These are phyloP conservation scores for Irpex lacteus DNA, from an alignment of 1,284 basidiomycete species.

Conservation along the genomic window DNA sequence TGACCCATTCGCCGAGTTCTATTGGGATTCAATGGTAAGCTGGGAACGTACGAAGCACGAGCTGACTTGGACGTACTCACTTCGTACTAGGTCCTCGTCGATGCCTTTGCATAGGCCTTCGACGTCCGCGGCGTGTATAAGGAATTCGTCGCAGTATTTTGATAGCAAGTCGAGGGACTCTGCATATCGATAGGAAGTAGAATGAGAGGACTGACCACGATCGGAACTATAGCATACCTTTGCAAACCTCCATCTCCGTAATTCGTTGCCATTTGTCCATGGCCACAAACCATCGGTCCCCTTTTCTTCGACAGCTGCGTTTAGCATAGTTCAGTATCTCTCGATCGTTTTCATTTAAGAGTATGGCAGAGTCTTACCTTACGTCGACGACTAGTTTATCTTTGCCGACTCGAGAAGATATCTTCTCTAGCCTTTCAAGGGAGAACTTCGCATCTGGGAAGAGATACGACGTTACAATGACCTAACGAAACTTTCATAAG, in stretches of 20 bases:
- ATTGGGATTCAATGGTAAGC: not conserved
- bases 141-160: slow-evolving; percentile 86
- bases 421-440: slow-evolving; percentile 61
- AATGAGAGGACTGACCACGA: too few relatives aligned
- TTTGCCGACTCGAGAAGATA: slow-evolving; percentile 75
- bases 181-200: too few relatives aligned
- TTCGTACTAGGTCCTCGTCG: slow-evolving; percentile 84
- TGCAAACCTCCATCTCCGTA: slow-evolving; percentile 90
- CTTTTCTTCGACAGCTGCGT: slow-evolving; percentile 79
- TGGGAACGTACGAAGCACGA: not conserved
- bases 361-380: slow-evolving; percentile 65
- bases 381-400: slow-evolving; percentile 95
- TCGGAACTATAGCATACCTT: too few relatives aligned
- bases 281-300: slow-evolving; percentile 86
- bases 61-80: slow-evolving; percentile 41
- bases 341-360: too few relatives aligned
- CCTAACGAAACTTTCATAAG: slow-evolving; percentile 41
- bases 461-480: slow-evolving; percentile 96
- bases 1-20: slow-evolving; percentile 92
- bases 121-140: slow-evolving; percentile 97
- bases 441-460: slow-evolving; percentile 86
- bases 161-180: slow-evolving; percentile 72
- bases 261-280: slow-evolving; percentile 99
- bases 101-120: slow-evolving; percentile 98
- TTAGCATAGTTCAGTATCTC: not conserved